Conservation (phyloP, 768 basidiomycete species). For the Phaffia australis region DNA sequence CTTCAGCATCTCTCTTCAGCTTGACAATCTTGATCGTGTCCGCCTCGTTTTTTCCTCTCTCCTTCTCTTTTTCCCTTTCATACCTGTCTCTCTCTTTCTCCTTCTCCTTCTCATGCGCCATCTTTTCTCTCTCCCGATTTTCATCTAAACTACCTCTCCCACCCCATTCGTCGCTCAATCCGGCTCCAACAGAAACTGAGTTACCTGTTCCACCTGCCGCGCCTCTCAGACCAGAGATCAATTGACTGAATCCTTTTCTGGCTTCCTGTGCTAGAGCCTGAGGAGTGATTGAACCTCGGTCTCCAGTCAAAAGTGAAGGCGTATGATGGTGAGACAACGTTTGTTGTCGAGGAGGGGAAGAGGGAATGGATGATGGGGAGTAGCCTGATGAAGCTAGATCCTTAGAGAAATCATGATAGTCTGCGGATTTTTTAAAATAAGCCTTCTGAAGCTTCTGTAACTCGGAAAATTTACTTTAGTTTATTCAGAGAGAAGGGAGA, state of each 20-base stretch:
- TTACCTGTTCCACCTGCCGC: not conserved
- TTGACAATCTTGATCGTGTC: conserved; percentile 14
- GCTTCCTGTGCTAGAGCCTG: conserved; percentile 4
- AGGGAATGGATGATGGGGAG: not conserved
- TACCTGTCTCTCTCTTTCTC: not conserved
- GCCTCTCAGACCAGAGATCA: conserved; percentile 18
- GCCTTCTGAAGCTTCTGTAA: conserved; percentile 16
- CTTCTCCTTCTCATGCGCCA: not conserved
- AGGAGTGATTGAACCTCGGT: conserved; percentile 5
- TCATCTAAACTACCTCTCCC: conserved; percentile 7
- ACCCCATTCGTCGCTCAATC: not conserved
- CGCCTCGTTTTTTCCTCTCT: conserved; percentile 20
- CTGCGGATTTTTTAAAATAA: conserved; percentile 17
- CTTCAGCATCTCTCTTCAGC: conserved; percentile 23
- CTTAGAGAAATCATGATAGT: not conserved
- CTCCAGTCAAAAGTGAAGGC: not conserved
- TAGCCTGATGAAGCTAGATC: not conserved
- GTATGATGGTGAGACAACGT: too few relatives aligned
- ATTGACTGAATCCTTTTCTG: conserved; percentile 18
- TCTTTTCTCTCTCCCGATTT: conserved; percentile 4
- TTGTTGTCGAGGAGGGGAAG: not conserved
- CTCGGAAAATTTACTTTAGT: too few relatives aligned
- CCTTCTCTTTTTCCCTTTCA: conserved; percentile 13
- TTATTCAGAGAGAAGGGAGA: too few relatives aligned
- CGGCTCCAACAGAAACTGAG: not conserved